Evolutionary conservation across 805 yeast species (phyloP), one percentile per base, ranked within the genome.

Genomic region (Metschnikowia anglica): DNA sequence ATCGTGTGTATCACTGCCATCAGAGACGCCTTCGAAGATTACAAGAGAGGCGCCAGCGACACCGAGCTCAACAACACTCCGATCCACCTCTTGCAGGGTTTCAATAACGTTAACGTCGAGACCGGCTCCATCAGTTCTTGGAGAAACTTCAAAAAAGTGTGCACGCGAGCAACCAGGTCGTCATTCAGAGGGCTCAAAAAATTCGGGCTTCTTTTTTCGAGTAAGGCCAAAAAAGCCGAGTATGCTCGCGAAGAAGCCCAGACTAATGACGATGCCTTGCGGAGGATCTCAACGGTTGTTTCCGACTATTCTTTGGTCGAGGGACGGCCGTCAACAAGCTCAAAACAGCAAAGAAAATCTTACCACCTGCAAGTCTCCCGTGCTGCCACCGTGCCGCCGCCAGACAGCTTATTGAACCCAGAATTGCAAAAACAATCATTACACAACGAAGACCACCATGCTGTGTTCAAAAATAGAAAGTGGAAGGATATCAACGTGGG

Each of bases 21-120:
- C 45, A 84, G 84, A 54, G 95, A 86, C 64, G 93, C 88, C 1
- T 65, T 86, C 33, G 95, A 86, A 62, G 95, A 86, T 61, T 84
- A 87, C 8, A 71, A 88, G 61, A 74, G 95, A 65, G 81, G 88
- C 0, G 69, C 74, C 2, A 65, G 81, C 30, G 95, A 86, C 63
- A 63, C 83, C 59, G 88, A 85, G 61, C 79, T 86, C 27, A 86
- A 86, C 60, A 82, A 81, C 55, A 74, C 83, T 2, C 72, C 79
- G 13, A 77, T 84, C 10, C 85, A 80, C 56, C 55, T 79, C 20
- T 61, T 85, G 35, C 52, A 59, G 8, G 81, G 85, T 9, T 52
- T 80, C 37, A 58, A 62, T 5, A 85, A 85, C 60, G 73, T 72
- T 11, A 86, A 85, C 56, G 82, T 81, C 9, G 60, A 66, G 1